Base-by-base conservation (phyloP, 2,329 filamentous ascomycete genomes). In the Tolypocladium paradoxum region DNA sequence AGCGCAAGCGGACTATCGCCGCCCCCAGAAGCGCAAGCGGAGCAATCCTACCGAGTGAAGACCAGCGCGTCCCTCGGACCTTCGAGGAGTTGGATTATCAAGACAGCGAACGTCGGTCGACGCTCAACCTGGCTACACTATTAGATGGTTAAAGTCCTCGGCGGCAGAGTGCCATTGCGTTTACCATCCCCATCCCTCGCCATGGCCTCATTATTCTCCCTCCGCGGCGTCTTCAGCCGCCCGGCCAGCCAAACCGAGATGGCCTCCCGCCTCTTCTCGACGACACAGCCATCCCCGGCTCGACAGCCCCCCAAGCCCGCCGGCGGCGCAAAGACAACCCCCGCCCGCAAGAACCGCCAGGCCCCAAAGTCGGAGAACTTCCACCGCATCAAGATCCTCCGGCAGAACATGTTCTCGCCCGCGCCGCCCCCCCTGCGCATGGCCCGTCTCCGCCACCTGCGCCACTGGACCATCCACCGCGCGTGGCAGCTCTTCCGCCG, bases 391-490 rank as follows among this genome's bases (percentile, higher is more conserved):
- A 58, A 65, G 49, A 73, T 71, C 54, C 68, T 78, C 54, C 72
- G 70, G 54, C 63, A 70, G 50, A 74, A 76, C 57, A 75, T 77
- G 67, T 76, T 76, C 60, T 74, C 75, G 33, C 68, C 66, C n/a
- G 73, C 76, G 1, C 79, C 78, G 6, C 73, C 80, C 0, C 91
- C 93, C 1, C 81, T 99, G 59, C 87, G 90, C 63, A 91, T 97
- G 80, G 90, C 83, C 40, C 90, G 92, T 62, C 87, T 87, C 70
- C 85, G 93, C 53, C 81, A 84, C 70, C 83, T 99, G 58, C 88
- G 93, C 48, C 93, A 99, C 77, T 99, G 93, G 93, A 97, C 93
- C 50, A 97, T 99, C 70, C 91, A 97, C 76, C 90, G 93, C 62
- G 92, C 92, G 24, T 97, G 91, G 90, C 79, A 88, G 63, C 77